Evolutionary conservation across 2,329 filamentous ascomycete species (phyloP).

Genomic region (Zopfia rhizophila): DNA sequence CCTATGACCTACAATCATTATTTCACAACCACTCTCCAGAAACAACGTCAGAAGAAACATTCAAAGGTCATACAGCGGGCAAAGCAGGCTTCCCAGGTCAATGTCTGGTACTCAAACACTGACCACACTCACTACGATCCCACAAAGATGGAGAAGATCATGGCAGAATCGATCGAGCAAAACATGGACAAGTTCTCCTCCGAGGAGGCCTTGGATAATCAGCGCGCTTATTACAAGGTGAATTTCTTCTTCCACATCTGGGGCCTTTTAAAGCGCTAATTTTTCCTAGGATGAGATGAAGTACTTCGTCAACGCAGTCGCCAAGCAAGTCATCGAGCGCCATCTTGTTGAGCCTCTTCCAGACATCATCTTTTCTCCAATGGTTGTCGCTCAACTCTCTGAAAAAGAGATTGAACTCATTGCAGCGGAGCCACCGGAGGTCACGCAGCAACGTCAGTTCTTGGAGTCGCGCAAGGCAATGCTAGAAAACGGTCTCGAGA

Average conservation of each 20-base stretch:
- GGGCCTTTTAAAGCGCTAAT: not conserved
- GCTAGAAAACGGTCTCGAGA: constrained; percentile 49
- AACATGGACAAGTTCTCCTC: constrained; percentile 49
- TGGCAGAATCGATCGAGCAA: constrained; percentile 20
- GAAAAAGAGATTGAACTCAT: constrained; percentile 48
- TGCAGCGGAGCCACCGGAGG: constrained; percentile 46
- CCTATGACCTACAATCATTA: constrained; percentile 66
- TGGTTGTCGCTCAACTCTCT: constrained; percentile 39
- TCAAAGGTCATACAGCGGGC: not conserved
- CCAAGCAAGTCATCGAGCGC: constrained; percentile 53
- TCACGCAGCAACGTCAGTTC: constrained; percentile 33
- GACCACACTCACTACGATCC: constrained; percentile 3
- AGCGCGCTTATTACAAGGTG: constrained; percentile 52
- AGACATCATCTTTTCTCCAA: constrained; percentile 40
- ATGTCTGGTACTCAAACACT: not conserved
- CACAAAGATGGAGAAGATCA: not conserved
- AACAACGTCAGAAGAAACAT: constrained; percentile 21
- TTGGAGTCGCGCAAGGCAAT: constrained; percentile 42
- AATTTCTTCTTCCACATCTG: constrained; percentile 9
- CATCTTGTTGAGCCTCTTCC: constrained; percentile 46
- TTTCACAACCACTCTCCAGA: constrained; percentile 41
- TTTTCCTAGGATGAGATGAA: constrained; percentile 43
- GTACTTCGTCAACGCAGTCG: constrained; percentile 48
- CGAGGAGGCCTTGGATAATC: constrained; percentile 49
- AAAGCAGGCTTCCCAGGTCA: not conserved